Conservation (phyloP, 176 grass and related monocot genomes). For the Aegilops bicornis region DNA sequence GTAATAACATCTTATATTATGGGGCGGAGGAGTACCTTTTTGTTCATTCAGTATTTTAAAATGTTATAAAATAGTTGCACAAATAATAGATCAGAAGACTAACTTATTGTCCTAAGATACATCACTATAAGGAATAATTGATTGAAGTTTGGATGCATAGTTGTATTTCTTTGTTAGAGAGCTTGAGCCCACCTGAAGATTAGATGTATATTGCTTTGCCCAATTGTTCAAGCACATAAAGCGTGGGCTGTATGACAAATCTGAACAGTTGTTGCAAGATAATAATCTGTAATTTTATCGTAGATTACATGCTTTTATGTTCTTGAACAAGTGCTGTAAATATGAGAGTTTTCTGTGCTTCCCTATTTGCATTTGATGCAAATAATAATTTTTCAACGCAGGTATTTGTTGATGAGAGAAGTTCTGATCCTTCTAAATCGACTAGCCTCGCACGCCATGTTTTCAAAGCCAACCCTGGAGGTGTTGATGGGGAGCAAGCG, state of each 20-base stretch:
- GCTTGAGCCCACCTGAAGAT: neutral
- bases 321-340: neutral
- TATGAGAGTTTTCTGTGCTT: too few relatives aligned
- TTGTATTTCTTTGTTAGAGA: neutral
- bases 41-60: neutral
- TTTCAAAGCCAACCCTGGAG: conserved; percentile 74
- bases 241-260: neutral
- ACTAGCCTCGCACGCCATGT: conserved; percentile 64
- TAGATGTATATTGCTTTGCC: neutral
- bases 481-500: conserved; percentile 50
- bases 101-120: neutral
- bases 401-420: conserved; percentile 74
- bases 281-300: neutral
- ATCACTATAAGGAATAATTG: neutral
- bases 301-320: neutral
- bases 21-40: too few relatives aligned
- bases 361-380: too few relatives aligned
- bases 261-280: neutral
- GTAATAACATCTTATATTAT: too few relatives aligned
- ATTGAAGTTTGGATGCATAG: neutral
- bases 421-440: conserved; percentile 88
- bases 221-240: neutral
- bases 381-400: conserved; percentile 13
- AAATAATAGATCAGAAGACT: neutral
- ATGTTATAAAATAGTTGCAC: neutral